Percentiles rank a stretch among this genome's conserved stretches.
Evolutionary conservation across 495 filamentous ascomycete genomes (phyloP).

Genomic region (Trichodelitschia bisporula): DNA sequence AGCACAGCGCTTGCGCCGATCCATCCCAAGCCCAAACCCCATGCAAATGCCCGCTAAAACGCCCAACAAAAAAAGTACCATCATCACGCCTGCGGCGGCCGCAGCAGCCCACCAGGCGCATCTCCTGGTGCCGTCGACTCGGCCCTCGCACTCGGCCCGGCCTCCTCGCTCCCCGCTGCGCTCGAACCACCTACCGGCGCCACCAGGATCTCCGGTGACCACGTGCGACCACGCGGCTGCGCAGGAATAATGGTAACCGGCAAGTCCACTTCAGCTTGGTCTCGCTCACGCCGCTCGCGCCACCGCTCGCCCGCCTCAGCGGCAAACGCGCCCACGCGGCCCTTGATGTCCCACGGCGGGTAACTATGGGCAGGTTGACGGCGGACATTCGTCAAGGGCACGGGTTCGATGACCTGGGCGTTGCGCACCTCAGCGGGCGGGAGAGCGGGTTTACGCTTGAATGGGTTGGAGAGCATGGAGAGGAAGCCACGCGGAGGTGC

Average conservation of each 20-base stretch:
- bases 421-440: slow-evolving; percentile 29
- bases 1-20: no score
- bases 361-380: slow-evolving; percentile 8
- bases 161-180: no score
- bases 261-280: slow-evolving; percentile 18
- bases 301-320: slow-evolving; percentile 15
- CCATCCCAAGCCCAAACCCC: no score
- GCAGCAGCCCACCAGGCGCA: no score
- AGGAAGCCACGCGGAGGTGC: slow-evolving; percentile 20
- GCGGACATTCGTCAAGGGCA: slow-evolving; percentile 4
- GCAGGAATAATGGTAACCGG: slow-evolving; percentile 48
- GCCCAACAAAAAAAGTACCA: no score
- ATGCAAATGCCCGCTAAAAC: no score
- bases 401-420: slow-evolving; percentile 13
- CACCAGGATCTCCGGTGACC: slow-evolving; percentile 17
- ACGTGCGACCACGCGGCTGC: slow-evolving; percentile 24
- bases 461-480: slow-evolving; percentile 24
- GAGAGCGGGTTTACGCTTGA: slow-evolving; percentile 25
- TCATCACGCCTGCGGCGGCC: no score
- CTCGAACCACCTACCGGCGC: no score
- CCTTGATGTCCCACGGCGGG: slow-evolving; percentile 13
- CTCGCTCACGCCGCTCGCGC: slow-evolving; percentile 7
- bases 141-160: no score
- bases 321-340: slow-evolving; percentile 14
- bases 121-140: no score